Conservation (phyloP, 345 rosid genomes). For the Eucalyptus sp. region DNA sequence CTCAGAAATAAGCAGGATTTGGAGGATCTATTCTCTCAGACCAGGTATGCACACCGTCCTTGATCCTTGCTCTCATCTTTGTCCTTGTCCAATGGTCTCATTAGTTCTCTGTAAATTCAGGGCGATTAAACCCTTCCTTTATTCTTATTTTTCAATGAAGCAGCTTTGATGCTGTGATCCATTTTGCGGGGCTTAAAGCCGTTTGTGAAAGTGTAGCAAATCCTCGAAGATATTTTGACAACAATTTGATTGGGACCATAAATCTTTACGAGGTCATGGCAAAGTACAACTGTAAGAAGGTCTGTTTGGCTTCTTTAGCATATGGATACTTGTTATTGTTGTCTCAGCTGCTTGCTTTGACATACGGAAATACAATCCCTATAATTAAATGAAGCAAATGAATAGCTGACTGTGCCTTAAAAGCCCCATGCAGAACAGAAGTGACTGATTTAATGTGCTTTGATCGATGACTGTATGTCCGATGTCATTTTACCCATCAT, state of each 20-base stretch:
- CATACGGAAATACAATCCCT: neutral
- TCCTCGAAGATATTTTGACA: constrained; percentile 81
- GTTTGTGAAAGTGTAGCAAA: constrained; percentile 77
- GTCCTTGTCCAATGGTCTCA: neutral
- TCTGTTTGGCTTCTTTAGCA: neutral
- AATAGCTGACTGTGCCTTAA: neutral
- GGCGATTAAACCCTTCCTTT: neutral
- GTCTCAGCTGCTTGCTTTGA: neutral
- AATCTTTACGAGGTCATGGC: constrained; percentile 65
- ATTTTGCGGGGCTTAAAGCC: constrained; percentile 92
- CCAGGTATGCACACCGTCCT: constrained; percentile 25
- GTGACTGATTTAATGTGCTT: neutral
- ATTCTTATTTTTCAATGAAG: neutral
- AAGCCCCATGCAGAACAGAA: neutral
- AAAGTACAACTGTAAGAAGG: constrained; percentile 68
- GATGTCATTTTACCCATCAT: neutral
- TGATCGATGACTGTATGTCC: neutral
- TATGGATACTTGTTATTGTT: neutral
- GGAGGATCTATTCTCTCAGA: constrained; percentile 66
- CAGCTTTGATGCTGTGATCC: constrained; percentile 93
- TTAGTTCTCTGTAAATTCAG: neutral
- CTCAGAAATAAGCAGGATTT: constrained; percentile 72
- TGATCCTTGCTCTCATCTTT: neutral
- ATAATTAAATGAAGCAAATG: neutral
- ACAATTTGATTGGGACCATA: constrained; percentile 67